Conservation (phyloP, 2,329 filamentous ascomycete species). For the Calonectria henricotiae region DNA sequence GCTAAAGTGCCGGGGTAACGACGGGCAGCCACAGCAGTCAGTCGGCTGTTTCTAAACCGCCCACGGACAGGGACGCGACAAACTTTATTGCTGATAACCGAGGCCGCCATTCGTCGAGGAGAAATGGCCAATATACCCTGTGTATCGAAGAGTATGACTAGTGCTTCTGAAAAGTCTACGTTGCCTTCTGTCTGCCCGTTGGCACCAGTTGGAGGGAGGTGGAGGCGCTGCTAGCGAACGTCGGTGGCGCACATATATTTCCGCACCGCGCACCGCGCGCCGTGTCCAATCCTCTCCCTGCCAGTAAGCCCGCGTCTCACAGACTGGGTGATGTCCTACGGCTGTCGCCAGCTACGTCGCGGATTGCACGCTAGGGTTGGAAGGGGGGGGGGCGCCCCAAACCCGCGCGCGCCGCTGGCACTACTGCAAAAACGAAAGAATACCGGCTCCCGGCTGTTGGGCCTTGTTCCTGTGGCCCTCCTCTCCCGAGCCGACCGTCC, state of each 20-base stretch:
- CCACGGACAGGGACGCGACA: conserved; percentile 2
- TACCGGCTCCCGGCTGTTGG: neutral
- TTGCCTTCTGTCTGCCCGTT: neutral
- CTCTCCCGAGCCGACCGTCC: neutral
- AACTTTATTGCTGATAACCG: neutral
- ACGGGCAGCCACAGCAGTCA: neutral
- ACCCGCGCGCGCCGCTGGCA: too few species aligned
- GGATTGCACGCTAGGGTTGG: neutral
- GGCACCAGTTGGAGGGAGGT: neutral
- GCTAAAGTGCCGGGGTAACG: neutral
- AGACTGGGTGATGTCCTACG: neutral
- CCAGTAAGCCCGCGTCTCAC: neutral
- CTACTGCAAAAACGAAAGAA: too few species aligned
- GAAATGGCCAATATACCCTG: neutral
- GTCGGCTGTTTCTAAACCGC: conserved; percentile 9
- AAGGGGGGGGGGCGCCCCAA: neutral
- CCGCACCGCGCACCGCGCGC: neutral
- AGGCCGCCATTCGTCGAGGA: conserved; percentile 9
- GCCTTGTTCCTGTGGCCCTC: neutral
- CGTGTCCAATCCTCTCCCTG: neutral
- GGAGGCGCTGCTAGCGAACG: too few species aligned
- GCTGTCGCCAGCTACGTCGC: neutral
- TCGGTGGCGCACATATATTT: too few species aligned
- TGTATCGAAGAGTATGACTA: neutral
- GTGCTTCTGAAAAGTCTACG: neutral